phyloP scores from a whole-genome alignment of 345 rosid genomes.

The Eucalyptus grandis region DNA sequence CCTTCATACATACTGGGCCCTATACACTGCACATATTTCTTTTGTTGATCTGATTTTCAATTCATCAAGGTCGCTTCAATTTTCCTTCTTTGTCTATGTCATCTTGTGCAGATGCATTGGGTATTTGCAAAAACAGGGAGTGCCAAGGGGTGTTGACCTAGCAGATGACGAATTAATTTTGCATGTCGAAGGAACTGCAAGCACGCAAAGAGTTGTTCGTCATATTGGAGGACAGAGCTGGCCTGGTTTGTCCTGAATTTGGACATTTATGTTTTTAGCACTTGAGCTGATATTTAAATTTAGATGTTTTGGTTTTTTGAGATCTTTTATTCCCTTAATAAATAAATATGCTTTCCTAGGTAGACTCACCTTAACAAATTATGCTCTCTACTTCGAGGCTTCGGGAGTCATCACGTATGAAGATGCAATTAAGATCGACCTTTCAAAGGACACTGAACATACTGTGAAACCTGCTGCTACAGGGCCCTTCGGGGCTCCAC shows the following conservation, averaged over 20 bases:
- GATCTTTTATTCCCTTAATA: background rate
- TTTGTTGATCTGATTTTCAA: background rate
- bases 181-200: constrained; percentile 87
- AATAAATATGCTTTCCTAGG: constrained; percentile 29
- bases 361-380: constrained; percentile 81
- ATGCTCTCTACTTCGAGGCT: constrained; percentile 91
- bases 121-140: constrained; percentile 63
- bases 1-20: background rate
- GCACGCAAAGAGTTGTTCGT: constrained; percentile 70
- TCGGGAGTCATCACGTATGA: constrained; percentile 58
- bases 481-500: constrained; percentile 98
- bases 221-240: constrained; percentile 83
- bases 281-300: background rate
- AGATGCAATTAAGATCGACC: constrained; percentile 79
- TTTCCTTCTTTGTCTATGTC: background rate
- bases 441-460: constrained; percentile 35
- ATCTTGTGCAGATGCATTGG: constrained; percentile 37
- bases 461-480: constrained; percentile 56
- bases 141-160: constrained; percentile 57
- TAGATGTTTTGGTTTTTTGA: background rate
- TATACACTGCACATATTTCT: background rate
- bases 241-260: constrained; percentile 46
- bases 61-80: background rate
- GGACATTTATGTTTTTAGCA: background rate
- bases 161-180: constrained; percentile 79